phyloP scores from a whole-genome alignment of 2,329 filamentous ascomycete species.

The Botryosphaeria dothidea region DNA sequence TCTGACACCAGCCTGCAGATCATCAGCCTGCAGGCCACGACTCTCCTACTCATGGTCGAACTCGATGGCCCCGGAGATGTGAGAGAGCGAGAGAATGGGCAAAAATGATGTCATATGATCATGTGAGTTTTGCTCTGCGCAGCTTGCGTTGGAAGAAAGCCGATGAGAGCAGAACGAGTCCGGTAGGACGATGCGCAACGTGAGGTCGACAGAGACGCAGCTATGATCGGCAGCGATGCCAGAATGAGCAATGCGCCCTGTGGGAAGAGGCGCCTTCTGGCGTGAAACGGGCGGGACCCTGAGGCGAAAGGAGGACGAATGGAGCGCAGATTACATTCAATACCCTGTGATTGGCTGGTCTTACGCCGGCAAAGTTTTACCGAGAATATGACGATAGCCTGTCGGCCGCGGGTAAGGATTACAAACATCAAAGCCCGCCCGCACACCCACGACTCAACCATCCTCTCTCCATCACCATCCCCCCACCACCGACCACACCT shows the following conservation, averaged over 20 bases:
- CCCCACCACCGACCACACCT: neutral
- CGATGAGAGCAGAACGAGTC: neutral
- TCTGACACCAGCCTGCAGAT: neutral
- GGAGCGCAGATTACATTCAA: neutral
- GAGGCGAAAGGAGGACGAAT: neutral
- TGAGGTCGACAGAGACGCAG: neutral
- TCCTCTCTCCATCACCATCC: conserved; percentile 1
- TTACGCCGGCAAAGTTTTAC: neutral
- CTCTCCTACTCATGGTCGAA: neutral
- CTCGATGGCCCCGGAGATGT: neutral
- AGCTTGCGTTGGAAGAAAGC: neutral
- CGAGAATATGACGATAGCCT: conserved; percentile 12
- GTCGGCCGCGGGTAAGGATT: conserved; percentile 13
- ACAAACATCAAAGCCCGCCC: conserved; percentile 12
- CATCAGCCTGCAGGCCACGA: neutral
- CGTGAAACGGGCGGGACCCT: neutral
- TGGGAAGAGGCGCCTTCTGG: neutral
- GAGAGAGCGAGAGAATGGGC: neutral
- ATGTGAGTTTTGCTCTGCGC: neutral
- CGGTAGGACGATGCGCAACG: neutral
- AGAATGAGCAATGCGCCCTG: neutral
- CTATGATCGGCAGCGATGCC: neutral
- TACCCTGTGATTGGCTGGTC: conserved; percentile 1
- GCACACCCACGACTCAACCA: conserved; percentile 5
- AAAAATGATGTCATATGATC: neutral